Evolutionary conservation across 345 rosid species (phyloP).

Genomic region (Crucihimalaya himalaica): DNA sequence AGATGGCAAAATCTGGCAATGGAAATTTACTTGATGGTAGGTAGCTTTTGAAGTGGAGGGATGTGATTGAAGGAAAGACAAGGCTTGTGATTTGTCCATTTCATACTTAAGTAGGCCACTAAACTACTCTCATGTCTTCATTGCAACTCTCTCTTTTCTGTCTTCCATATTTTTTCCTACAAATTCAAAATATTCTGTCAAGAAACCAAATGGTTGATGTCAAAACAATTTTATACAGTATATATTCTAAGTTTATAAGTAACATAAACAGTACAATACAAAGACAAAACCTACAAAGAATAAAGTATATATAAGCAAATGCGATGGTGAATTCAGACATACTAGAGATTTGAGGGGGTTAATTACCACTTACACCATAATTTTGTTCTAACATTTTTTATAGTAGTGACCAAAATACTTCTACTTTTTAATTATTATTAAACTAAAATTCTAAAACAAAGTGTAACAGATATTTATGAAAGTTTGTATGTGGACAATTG

Average conservation of each 20-base stretch:
- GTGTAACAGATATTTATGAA: not conserved
- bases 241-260: not conserved
- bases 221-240: not conserved
- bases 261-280: not conserved
- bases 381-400: not conserved
- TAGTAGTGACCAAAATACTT: not conserved
- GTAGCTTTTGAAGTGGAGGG: slow-evolving; percentile 36
- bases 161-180: not conserved
- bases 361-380: not conserved
- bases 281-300: no score
- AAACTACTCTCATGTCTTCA: slow-evolving; percentile 25
- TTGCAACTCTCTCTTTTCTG: not conserved
- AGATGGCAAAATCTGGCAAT: slow-evolving; percentile 22
- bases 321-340: not conserved
- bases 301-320: no score
- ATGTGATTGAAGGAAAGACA: slow-evolving; percentile 37
- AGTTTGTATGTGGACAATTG: not conserved
- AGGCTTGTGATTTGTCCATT: slow-evolving; percentile 42
- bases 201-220: not conserved
- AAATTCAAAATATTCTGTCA: not conserved
- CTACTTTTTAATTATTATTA: not conserved
- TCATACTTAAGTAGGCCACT: slow-evolving; percentile 39
- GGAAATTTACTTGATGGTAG: slow-evolving; percentile 31
- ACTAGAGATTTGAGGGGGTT: not conserved
- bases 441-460: not conserved